Percentiles rank a stretch among this genome's conserved stretches.
phyloP scores from a whole-genome alignment of 2,329 filamentous ascomycete species.

The Orbilia quercus region DNA sequence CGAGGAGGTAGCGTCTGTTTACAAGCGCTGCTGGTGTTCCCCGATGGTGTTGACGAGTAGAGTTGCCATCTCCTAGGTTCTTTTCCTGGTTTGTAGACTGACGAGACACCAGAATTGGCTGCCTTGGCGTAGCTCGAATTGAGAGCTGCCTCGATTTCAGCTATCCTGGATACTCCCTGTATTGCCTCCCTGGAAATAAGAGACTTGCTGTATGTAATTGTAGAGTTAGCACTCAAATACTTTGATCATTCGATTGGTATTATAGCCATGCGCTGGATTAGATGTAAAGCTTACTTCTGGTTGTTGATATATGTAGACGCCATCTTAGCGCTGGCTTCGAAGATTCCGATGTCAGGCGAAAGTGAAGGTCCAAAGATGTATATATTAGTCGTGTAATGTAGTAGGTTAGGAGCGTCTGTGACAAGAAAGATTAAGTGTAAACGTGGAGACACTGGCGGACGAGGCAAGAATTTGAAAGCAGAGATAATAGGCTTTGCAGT shows the following conservation, averaged over 20 bases:
- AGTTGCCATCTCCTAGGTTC: slow-evolving; percentile 20
- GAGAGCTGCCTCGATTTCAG: slow-evolving; percentile 13
- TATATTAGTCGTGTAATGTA: too few species aligned
- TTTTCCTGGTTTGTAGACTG: slow-evolving; percentile 15
- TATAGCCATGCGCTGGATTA: not conserved
- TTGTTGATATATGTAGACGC: not conserved
- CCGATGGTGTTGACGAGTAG: not conserved
- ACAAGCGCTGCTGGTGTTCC: not conserved
- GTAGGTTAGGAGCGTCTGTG: too few species aligned
- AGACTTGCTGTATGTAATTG: too few species aligned
- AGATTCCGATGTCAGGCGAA: too few species aligned
- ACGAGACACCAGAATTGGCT: slow-evolving; percentile 6
- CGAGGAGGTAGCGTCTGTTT: not conserved
- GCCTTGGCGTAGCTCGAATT: not conserved
- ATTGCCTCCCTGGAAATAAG: too few species aligned
- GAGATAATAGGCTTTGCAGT: too few species aligned
- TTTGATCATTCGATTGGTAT: not conserved
- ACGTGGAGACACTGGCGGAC: too few species aligned
- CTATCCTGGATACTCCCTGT: not conserved
- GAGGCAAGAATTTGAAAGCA: too few species aligned
- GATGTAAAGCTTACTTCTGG: not conserved
- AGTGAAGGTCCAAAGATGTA: too few species aligned
- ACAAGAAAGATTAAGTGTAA: too few species aligned
- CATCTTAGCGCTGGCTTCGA: not conserved
- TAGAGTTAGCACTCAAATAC: too few species aligned